Conservation (phyloP, 176 grass and related monocot species). For the Lolium perenne region DNA sequence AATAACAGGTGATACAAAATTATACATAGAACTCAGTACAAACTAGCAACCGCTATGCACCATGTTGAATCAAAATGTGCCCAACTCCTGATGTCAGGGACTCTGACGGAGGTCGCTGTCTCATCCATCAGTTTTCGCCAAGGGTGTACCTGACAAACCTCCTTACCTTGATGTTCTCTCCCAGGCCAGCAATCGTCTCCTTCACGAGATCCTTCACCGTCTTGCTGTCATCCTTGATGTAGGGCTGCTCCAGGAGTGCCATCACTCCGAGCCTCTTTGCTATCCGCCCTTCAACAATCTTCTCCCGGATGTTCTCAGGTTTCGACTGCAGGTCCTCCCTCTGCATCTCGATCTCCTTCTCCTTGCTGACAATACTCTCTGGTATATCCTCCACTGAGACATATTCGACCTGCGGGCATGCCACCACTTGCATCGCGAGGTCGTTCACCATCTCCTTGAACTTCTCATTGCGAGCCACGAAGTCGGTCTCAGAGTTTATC, state of each 20-base stretch:
- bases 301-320: conserved; percentile 89
- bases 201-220: conserved; percentile 94
- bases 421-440: conserved; percentile 94
- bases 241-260: conserved; percentile 93
- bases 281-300: conserved; percentile 92
- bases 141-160: conserved; percentile 94
- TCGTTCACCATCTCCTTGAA: conserved; percentile 96
- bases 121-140: conserved; percentile 62
- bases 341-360: conserved; percentile 95
- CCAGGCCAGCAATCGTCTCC: conserved; percentile 73
- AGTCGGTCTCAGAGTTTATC: conserved; percentile 95
- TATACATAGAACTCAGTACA: conserved; percentile 49
- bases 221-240: conserved; percentile 84
- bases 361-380: conserved; percentile 69
- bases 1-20: conserved; percentile 37
- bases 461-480: conserved; percentile 88
- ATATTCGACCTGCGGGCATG: conserved; percentile 90
- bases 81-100: conserved; percentile 42
- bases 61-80: conserved; percentile 57
- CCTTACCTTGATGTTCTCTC: conserved; percentile 96
- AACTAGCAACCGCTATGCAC: conserved; percentile 56
- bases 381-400: conserved; percentile 90
- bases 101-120: background rate
- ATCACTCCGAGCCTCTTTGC: conserved; percentile 89
- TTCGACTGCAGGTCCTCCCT: conserved; percentile 91